Evolutionary conservation across 1,139 yeast species (phyloP), one percentile per base, ranked within the genome.

Genomic region (Debaryomycetaceae sp.): DNA sequence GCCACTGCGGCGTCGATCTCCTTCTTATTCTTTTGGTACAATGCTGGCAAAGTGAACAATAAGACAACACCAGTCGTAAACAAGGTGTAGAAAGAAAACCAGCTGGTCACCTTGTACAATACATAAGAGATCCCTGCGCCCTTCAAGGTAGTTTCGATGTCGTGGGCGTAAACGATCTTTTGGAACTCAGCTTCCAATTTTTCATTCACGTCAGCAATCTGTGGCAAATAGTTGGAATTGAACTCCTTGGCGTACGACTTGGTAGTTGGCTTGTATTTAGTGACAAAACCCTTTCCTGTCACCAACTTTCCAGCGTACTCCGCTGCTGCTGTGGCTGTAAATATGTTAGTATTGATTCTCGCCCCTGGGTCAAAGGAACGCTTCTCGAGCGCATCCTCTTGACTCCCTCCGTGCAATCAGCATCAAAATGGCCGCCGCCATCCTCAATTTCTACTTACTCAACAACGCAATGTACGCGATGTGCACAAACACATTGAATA

Each of bases 1-100:
- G 78, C 78, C 46, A 86, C 77, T 45, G 81, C 80, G 43, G 84
- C 83, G 68, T 91, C 96, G 63, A 93, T 86, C 71, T 87, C 86
- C 59, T 76, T 76, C 76, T 89, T 84, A 78, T 87, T 83, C 55
- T 76, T 77, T 54, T 78, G 69, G 74, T 91, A 93, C 52, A 87
- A 59, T 33, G 80, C 80, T 49, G 99, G 98, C 42, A 80, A 69
- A 40, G 95, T 70, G 76, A 93, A 93, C 20, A 87, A 77, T 34
- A 75, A 64, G 43, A 88, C 66, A 45, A 86, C 80, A 39, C 80
- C 65, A 42, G 78, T 59, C 53, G 86, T 70, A 37, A 81, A 59
- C 57, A 91, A 69, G 36, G 85, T 74, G 78, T 85, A 87, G 49
- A 91, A 66, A 23, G 96, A 80, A 63, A 91, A 74, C 79, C 83